Evolutionary conservation across 495 filamentous ascomycete genomes (phyloP).

Genomic region (Bombardia bombarda): DNA sequence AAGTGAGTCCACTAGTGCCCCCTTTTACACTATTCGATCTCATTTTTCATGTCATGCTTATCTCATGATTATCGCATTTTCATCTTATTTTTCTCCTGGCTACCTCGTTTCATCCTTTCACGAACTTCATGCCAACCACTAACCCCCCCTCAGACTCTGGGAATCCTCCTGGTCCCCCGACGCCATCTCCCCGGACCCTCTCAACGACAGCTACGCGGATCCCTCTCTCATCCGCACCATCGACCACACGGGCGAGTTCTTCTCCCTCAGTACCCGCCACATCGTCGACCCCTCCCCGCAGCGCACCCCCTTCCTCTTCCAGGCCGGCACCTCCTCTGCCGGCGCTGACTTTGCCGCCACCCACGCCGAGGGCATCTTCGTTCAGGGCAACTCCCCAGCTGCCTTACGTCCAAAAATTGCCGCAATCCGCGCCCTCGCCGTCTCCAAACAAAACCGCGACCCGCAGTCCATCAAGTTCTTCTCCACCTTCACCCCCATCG

Average conservation of each 20-base stretch:
- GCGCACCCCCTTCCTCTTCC: slow-evolving; percentile 56
- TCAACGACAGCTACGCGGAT: slow-evolving; percentile 44
- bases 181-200: slow-evolving; percentile 40
- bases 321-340: slow-evolving; percentile 53
- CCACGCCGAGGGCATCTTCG: slow-evolving; percentile 60
- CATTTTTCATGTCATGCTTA: no score
- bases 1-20: slow-evolving; percentile 27
- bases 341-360: slow-evolving; percentile 51
- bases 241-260: slow-evolving; percentile 52
- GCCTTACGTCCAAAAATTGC: slow-evolving; percentile 45
- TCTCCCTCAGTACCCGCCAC: slow-evolving; percentile 41
- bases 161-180: slow-evolving; percentile 53
- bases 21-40: no score
- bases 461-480: slow-evolving; percentile 53
- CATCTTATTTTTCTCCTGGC: no score
- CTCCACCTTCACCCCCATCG: slow-evolving; percentile 48
- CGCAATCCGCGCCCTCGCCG: slow-evolving; percentile 47
- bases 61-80: no score
- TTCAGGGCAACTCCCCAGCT: slow-evolving; percentile 44
- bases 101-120: no score
- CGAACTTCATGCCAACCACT: slow-evolving; percentile 1
- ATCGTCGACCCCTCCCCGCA: slow-evolving; percentile 56
- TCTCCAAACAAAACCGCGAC: slow-evolving; percentile 43
- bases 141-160: slow-evolving; percentile 38
- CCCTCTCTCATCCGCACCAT: slow-evolving; percentile 50